Base-by-base conservation (phyloP, 2,329 filamentous ascomycete species). In the Fusarium pseudoanthophilum region DNA sequence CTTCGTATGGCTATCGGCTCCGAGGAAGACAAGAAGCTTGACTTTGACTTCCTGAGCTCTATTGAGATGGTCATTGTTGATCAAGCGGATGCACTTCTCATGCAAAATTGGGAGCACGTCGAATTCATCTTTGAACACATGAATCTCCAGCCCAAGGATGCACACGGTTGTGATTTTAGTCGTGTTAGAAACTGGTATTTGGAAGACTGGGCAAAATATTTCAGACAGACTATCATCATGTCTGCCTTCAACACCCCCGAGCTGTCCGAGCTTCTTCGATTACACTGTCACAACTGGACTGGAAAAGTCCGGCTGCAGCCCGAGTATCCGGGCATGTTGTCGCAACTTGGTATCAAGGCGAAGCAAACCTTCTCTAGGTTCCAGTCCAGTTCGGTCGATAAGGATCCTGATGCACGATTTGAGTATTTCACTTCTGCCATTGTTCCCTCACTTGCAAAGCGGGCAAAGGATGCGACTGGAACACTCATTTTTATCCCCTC, bases 51-150 rank as follows among this genome's bases (percentile, higher is more conserved):
- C 80, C 87, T 99, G 20, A 95, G 93, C 64, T 98, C 95, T 3
- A 93, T 99, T 77, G 96, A 99, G 83, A 83, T 99, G 58, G 91
- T 96, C 37, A 87, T 98, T 52, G 87, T 97, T 69, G 96, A 99
- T 81, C 95, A 98, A 82, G 92, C 94, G 18, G 95, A 98, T 82
- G 95, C 95, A 0, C 89, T 98, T 46, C 89, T 97, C 14, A 98
- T 98, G 95, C 96, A 99, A 82, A 98, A 97, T 81, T 98, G 95
- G 95, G 95, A 98, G 78, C 95, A 99, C 80, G 90, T 98, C 69
- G 93, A 97, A 81, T 93, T 93, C 80, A 93, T 98, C 77, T 95
- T 98, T 79, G 91, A 94, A 71, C 94, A 97, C 80, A 88, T 99
- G 71, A 99, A 99, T 81, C 87, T 93, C 28, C 94, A 97, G 78